Evolutionary conservation across 768 basidiomycete genomes (phyloP).

Genomic region (Xerocomus potaroensis): DNA sequence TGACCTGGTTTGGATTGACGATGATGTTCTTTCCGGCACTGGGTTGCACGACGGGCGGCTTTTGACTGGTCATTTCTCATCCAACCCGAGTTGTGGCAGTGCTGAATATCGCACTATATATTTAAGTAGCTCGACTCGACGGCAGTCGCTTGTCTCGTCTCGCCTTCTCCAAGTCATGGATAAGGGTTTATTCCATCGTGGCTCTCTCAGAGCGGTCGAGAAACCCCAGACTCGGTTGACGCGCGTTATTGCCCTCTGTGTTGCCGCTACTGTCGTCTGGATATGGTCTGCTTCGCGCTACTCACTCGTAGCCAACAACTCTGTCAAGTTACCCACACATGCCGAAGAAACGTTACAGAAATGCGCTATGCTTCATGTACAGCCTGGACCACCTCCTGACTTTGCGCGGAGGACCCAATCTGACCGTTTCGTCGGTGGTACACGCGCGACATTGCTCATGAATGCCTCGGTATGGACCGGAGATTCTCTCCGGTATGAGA

Average conservation of each 20-base stretch:
- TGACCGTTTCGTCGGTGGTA: slow-evolving; percentile 37
- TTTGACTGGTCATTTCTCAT: slow-evolving; percentile 17
- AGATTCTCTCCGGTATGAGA: slow-evolving; percentile 31
- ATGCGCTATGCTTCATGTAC: slow-evolving; percentile 33
- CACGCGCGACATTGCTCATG: slow-evolving; percentile 35
- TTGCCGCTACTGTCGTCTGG: slow-evolving; percentile 12
- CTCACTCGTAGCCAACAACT: slow-evolving; percentile 2
- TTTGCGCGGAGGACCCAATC: slow-evolving; percentile 34
- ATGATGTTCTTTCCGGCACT: slow-evolving; percentile 60
- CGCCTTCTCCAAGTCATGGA: slow-evolving; percentile 25
- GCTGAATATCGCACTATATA: neutral
- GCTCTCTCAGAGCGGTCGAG: slow-evolving; percentile 8
- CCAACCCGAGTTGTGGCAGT: slow-evolving; percentile 14
- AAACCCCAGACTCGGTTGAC: slow-evolving; percentile 5
- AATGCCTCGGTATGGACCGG: slow-evolving; percentile 58
- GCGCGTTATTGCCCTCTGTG: slow-evolving; percentile 18
- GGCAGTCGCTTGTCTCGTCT: no score
- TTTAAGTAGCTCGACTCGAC: no score
- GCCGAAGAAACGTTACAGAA: slow-evolving; percentile 29
- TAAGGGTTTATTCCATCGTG: no score
- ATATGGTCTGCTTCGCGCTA: slow-evolving; percentile 18
- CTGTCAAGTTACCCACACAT: slow-evolving; percentile 26
- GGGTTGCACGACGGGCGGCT: slow-evolving; percentile 62
- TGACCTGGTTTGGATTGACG: slow-evolving; percentile 57
- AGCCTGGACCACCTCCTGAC: slow-evolving; percentile 35